Evolutionary conservation across 2,329 filamentous ascomycete genomes (phyloP).

Genomic region (Delphinella strobiligena): DNA sequence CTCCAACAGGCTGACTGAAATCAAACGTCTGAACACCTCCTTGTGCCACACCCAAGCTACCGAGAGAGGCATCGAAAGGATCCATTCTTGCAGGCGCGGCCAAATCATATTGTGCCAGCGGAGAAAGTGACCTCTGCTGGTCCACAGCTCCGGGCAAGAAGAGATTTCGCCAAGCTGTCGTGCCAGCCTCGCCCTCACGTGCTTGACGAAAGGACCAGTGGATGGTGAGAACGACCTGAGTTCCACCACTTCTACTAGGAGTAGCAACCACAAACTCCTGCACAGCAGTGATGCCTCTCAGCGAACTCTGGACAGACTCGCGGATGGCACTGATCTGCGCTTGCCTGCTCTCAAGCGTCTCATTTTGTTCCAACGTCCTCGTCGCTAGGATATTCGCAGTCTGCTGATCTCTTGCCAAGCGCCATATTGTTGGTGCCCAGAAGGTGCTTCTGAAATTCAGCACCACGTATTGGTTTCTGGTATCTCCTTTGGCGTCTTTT

Average conservation of each 20-base stretch:
- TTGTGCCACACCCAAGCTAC: neutral
- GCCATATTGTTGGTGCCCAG: conserved; percentile 28
- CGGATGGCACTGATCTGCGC: conserved; percentile 6
- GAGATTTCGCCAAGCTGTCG: conserved; percentile 23
- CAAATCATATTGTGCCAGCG: conserved; percentile 10
- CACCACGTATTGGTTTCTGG: conserved; percentile 15
- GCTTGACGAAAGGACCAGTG: conserved; percentile 27
- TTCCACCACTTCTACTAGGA: conserved; percentile 12
- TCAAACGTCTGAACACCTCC: neutral
- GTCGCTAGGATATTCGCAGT: conserved; percentile 12
- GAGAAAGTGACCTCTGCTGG: no score
- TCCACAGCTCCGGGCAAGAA: conserved; percentile 9
- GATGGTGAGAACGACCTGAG: conserved; percentile 22
- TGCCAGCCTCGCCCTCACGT: conserved; percentile 16
- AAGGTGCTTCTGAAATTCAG: conserved; percentile 30
- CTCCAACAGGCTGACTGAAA: neutral
- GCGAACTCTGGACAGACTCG: conserved; percentile 18
- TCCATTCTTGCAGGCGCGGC: neutral
- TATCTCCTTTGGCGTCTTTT: conserved; percentile 13
- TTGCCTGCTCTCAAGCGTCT: conserved; percentile 11
- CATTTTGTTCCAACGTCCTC: conserved; percentile 11
- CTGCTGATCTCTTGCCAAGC: conserved; percentile 13
- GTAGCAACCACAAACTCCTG: conserved; percentile 29
- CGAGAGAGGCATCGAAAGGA: neutral
- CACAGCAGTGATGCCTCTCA: conserved; percentile 27